Conservation (phyloP, 495 filamentous ascomycete genomes). For the Penicillium atrosanguineum region DNA sequence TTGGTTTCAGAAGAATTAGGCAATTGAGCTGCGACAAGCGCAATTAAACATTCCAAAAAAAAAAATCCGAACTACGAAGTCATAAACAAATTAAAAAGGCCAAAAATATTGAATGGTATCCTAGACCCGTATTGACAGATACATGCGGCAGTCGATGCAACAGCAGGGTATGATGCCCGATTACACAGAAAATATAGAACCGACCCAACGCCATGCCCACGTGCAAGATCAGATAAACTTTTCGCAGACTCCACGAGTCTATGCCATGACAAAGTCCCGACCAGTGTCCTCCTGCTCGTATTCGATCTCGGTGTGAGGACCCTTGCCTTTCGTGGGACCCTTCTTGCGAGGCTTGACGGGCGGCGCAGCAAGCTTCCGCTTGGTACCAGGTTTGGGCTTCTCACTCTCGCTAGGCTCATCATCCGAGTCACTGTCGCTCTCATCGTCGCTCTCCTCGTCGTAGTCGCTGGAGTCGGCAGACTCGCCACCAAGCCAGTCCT, state of each 20-base stretch:
- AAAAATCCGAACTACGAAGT: neutral
- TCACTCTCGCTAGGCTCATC: slow-evolving; percentile 40
- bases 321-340: slow-evolving; percentile 46
- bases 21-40: neutral
- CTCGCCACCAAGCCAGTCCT: slow-evolving; percentile 68
- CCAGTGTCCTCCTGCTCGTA: slow-evolving; percentile 61
- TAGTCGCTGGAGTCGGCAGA: slow-evolving; percentile 57
- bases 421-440: slow-evolving; percentile 43
- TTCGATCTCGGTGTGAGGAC: slow-evolving; percentile 65
- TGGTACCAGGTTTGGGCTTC: slow-evolving; percentile 57
- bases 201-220: slow-evolving; percentile 37
- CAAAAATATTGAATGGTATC: slow-evolving; percentile 5
- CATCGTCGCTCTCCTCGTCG: slow-evolving; percentile 50
- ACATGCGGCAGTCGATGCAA: slow-evolving; percentile 31
- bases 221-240: slow-evolving; percentile 33
- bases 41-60: neutral
- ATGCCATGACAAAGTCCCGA: slow-evolving; percentile 48
- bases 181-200: slow-evolving; percentile 21
- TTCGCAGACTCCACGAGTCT: slow-evolving; percentile 22
- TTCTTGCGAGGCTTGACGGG: slow-evolving; percentile 66
- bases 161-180: slow-evolving; percentile 41
- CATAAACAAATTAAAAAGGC: neutral
- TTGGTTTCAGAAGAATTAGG: slow-evolving; percentile 9
- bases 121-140: slow-evolving; percentile 15
- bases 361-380: slow-evolving; percentile 64